Evolutionary conservation across 2,329 filamentous ascomycete genomes (phyloP), one percentile per base, ranked within the genome.

Genomic region (Emergomyces orientalis): DNA sequence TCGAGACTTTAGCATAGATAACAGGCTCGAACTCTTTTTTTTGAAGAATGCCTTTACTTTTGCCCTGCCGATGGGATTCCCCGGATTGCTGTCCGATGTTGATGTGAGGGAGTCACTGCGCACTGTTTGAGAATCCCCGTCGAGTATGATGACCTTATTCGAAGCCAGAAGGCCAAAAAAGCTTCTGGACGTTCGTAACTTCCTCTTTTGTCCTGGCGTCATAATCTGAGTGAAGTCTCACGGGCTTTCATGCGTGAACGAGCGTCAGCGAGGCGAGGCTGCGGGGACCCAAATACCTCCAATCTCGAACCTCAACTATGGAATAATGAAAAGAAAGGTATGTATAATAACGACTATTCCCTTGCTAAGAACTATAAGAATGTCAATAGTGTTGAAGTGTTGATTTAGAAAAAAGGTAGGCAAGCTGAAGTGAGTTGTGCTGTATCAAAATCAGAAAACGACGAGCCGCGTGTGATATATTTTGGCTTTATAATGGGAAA

Each of bases 1-100:
- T 30, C 71, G 69, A 37, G 75, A 60, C 13, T 72, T 72, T 34
- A 78, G 64, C 60, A 76, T 70, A 2, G 73, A 73, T 54, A 78
- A 60, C 30, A 78, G 60, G 55, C 71, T 75, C 13, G 74, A 75
- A 45, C 75, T 71, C 62, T 72, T 75, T 54, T 70, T 69, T 25
- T 69, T 72, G n/a, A 77, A 61, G 37, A 71, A 70, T 30, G 64
- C 62, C 47, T 69, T 72, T 9, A 77, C 67, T 34, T 69, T 70
- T 56, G 71, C 69, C 56, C 65, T 71, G 30, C 65, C 62, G 19
- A 59, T 60, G 11, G 62, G 59, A 56, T 63, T 25, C 41, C 27
- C 58, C 8, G n/a, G 22, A 39, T 45, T 43, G 63, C 39, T 64
- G 39, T 58, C 71, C 67, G 22, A 70, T 67, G 71, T 71, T 11